phyloP scores from a whole-genome alignment of 1,139 yeast genomes.

The Zygoascus meyerae region DNA sequence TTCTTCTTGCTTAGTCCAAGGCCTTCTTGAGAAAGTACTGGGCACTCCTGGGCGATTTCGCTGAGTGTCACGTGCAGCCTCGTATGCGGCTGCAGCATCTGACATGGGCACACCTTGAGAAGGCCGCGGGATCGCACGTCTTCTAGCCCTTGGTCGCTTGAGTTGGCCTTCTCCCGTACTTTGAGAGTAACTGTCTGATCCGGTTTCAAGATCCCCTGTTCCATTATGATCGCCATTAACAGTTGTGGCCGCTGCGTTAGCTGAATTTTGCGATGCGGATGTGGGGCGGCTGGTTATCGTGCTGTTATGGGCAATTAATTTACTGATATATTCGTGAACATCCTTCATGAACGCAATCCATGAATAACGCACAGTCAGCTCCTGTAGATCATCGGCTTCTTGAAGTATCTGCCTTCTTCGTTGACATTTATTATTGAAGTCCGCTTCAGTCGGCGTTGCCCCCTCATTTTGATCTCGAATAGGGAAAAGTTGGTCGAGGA shows the following conservation, averaged over 20 bases:
- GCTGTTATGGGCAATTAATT: slow-evolving; percentile 8
- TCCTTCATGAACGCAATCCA: slow-evolving; percentile 73
- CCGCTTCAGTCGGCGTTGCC: slow-evolving; percentile 56
- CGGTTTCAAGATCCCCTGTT: background rate
- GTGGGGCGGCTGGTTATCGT: background rate
- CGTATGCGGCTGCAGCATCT: slow-evolving; percentile 24
- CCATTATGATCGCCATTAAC: background rate
- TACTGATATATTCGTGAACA: slow-evolving; percentile 65
- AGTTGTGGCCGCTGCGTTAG: background rate
- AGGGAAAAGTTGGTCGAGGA: slow-evolving; percentile 64
- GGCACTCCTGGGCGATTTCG: slow-evolving; percentile 7
- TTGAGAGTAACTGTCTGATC: background rate
- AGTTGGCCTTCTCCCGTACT: background rate
- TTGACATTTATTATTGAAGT: slow-evolving; percentile 64
- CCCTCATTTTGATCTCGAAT: slow-evolving; percentile 24
- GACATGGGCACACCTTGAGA: slow-evolving; percentile 7
- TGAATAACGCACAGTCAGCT: slow-evolving; percentile 55
- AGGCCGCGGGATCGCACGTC: slow-evolving; percentile 1
- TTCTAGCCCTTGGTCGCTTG: background rate
- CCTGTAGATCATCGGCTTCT: slow-evolving; percentile 42
- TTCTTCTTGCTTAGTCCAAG: slow-evolving; percentile 90
- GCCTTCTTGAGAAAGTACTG: slow-evolving; percentile 31
- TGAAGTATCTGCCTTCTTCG: slow-evolving; percentile 60
- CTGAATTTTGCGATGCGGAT: no score
- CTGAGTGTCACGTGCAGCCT: slow-evolving; percentile 22